phyloP scores from a whole-genome alignment of 805 yeast genomes.

The Wickerhamomyces ciferrii region DNA sequence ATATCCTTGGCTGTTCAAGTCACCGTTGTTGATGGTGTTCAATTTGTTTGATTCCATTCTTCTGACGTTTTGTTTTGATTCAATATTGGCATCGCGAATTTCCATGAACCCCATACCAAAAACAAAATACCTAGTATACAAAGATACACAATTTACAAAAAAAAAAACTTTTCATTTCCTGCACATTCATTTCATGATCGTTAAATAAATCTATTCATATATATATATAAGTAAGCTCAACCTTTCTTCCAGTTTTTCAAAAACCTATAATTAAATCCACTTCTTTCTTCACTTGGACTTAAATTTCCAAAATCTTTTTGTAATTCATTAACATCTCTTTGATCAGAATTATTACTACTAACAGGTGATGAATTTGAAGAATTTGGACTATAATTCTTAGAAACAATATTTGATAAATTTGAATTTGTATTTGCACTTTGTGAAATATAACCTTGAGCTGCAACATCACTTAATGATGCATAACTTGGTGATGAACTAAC shows the following conservation, averaged over 20 bases:
- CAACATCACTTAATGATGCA: conserved; percentile 45
- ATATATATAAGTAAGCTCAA: background rate
- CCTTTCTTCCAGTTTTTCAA: conserved; percentile 20
- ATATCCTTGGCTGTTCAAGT: no score
- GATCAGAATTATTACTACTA: background rate
- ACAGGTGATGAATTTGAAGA: background rate
- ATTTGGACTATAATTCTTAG: background rate
- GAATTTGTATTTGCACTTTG: conserved; percentile 11
- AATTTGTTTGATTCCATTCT: background rate
- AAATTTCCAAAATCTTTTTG: conserved; percentile 14
- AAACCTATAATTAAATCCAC: conserved; percentile 10
- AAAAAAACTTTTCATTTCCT: background rate
- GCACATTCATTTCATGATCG: background rate
- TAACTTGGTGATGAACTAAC: conserved; percentile 30
- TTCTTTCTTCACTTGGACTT: conserved; percentile 5
- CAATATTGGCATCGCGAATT: no score
- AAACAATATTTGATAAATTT: conserved; percentile 5
- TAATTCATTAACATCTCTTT: conserved; percentile 8
- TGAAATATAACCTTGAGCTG: conserved; percentile 35
- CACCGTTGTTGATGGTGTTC: background rate
- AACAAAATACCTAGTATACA: no score
- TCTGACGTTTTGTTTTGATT: background rate
- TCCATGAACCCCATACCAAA: no score
- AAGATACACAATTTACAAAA: no score
- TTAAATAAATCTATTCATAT: background rate